Evolutionary conservation across 1,284 basidiomycete species (phyloP), one percentile per base, ranked within the genome.

Genomic region (Apiotrichum veenhuisii): DNA sequence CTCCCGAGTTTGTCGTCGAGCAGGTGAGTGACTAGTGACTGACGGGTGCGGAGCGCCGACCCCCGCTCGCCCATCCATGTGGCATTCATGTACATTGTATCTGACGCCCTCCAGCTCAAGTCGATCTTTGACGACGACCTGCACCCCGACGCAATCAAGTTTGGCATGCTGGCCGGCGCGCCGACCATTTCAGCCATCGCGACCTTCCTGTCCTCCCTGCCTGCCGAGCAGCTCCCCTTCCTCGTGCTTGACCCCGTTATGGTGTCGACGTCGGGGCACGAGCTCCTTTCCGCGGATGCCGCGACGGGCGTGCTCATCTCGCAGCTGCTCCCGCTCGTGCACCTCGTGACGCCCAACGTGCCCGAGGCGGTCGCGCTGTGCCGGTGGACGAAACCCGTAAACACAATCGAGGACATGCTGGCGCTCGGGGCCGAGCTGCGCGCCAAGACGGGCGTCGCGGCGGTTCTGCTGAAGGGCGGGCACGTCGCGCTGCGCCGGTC

Each of bases 191-290:
- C 50, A 0, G 67, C 74, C 5, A 61, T 82, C n/a, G 74, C 74
- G n/a, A 25, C 59, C 4, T 63, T 68, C 40, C 64, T 79, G 41
- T 45, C 61, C 18, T 17, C 56, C 0, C 49, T 67, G 11, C 63
- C 61, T 22, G 41, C 18, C 53, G 59, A 14, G 42, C 45, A 15
- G 30, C 46, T 15, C 54, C 84, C 83, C 0, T 82, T 82, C 12
- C 76, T 91, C 18, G 83, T 94, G 26, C 84, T 89, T 61, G 91
- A 95, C 72, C 93, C 94, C 0, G 93, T 98, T 23, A 94, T 88
- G 74, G 89, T 97, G 1, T 92, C 91, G 2, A 96, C 93, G 0
- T 93, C 91, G 0, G 92, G 93, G 2, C 89, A 94, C 65, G 83
- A 82, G 10, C 81, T 98, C 0, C 80, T 97, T 4, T 80, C 86